These are phyloP conservation scores for Fusarium liriodendri DNA, from an alignment of 2,329 filamentous ascomycete species.

Conservation along the genomic window DNA sequence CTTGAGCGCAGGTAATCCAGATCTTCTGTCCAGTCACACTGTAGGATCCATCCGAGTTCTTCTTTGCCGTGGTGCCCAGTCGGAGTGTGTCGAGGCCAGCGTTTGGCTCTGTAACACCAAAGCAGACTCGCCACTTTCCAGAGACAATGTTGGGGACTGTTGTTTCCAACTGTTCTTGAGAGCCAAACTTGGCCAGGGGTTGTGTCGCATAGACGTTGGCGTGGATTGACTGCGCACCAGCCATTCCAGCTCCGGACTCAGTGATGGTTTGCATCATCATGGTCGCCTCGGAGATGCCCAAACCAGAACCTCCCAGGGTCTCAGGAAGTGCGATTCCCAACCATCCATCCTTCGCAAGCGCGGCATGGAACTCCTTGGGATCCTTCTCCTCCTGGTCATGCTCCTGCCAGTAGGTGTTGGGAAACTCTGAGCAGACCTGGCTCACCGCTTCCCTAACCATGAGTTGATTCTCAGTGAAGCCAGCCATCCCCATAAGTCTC, in stretches of 20 bases:
- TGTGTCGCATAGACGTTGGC: slow-evolving; percentile 82
- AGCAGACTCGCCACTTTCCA: slow-evolving; percentile 79
- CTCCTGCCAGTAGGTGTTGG: slow-evolving; percentile 81
- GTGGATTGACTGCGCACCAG: slow-evolving; percentile 72
- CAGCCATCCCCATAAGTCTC: slow-evolving; percentile 75
- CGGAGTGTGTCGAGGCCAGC: slow-evolving; percentile 82
- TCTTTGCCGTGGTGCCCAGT: slow-evolving; percentile 72
- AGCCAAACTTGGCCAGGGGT: slow-evolving; percentile 78
- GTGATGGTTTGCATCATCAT: slow-evolving; percentile 90
- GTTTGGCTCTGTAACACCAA: slow-evolving; percentile 87
- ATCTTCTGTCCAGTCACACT: slow-evolving; percentile 83
- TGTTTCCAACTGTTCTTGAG: slow-evolving; percentile 68
- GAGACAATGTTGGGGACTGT: slow-evolving; percentile 78
- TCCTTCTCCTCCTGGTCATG: slow-evolving; percentile 77
- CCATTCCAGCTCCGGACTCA: slow-evolving; percentile 84
- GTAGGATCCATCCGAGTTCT: slow-evolving; percentile 67
- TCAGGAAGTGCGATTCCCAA: slow-evolving; percentile 84
- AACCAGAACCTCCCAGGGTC: slow-evolving; percentile 76
- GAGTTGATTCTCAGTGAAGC: slow-evolving; percentile 79
- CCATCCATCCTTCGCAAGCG: slow-evolving; percentile 81
- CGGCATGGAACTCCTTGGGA: slow-evolving; percentile 80
- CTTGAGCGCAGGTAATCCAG: slow-evolving; percentile 89
- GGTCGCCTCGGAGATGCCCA: slow-evolving; percentile 84
- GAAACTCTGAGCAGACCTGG: slow-evolving; percentile 76
- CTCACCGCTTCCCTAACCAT: slow-evolving; percentile 77